phyloP scores from a whole-genome alignment of 2,329 filamentous ascomycete genomes.

The Myrmaecium sp. region DNA sequence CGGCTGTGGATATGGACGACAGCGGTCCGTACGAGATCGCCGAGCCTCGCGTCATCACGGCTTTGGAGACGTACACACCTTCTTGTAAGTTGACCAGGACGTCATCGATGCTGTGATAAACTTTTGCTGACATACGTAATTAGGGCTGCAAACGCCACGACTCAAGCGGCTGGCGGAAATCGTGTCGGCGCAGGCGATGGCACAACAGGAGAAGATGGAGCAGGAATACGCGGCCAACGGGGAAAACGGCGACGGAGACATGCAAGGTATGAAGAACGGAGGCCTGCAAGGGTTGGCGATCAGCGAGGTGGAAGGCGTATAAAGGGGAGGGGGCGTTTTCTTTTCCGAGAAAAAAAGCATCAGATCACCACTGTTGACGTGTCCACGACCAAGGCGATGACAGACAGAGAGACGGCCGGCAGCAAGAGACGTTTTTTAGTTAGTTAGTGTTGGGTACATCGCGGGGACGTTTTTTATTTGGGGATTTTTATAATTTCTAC shows the following conservation, averaged over 20 bases:
- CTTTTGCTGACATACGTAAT: not conserved
- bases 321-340: too few relatives aligned
- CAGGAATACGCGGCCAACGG: constrained; percentile 19
- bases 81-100: constrained; percentile 78
- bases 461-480: too few relatives aligned
- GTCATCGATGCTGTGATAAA: not conserved
- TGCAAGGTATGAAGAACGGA: constrained; percentile 28
- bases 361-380: too few relatives aligned
- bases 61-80: constrained; percentile 92
- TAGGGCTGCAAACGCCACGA: constrained; percentile 88
- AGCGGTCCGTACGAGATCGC: constrained; percentile 97
- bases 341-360: too few relatives aligned
- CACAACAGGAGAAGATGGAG: constrained; percentile 78
- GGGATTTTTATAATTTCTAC: too few relatives aligned
- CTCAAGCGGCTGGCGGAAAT: constrained; percentile 96
- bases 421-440: too few relatives aligned
- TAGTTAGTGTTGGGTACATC: too few relatives aligned
- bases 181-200: constrained; percentile 87
- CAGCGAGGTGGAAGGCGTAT: constrained; percentile 29
- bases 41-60: constrained; percentile 87
- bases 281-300: constrained; percentile 34
- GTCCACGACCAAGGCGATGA: too few relatives aligned
- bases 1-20: constrained; percentile 97
- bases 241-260: constrained; percentile 7
- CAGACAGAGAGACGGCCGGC: too few relatives aligned